Conservation (phyloP, 2,329 filamentous ascomycete genomes). For the Didymella keratinophila region DNA sequence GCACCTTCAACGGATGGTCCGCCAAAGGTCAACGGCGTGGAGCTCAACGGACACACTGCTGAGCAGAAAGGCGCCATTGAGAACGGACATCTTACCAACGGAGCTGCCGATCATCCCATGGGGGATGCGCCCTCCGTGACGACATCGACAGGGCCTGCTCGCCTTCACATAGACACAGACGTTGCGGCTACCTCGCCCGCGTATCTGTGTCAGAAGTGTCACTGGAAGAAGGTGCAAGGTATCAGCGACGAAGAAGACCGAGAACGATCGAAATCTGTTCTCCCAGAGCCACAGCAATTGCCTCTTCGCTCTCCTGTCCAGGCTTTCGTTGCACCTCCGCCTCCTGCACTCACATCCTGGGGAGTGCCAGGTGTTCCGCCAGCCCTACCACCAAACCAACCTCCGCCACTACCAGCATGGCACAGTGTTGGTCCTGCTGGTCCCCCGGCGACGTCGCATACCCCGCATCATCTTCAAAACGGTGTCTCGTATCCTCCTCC, state of each 20-base stretch:
- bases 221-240: slow-evolving; percentile 55
- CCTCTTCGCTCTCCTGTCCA: slow-evolving; percentile 46
- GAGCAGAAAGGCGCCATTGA: slow-evolving; percentile 30
- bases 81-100: slow-evolving; percentile 32
- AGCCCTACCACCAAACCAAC: slow-evolving; percentile 31
- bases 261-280: slow-evolving; percentile 39
- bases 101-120: slow-evolving; percentile 39
- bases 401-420: slow-evolving; percentile 45
- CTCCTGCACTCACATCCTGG: slow-evolving; percentile 36
- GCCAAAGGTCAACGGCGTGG: slow-evolving; percentile 32
- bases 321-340: slow-evolving; percentile 31
- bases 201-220: slow-evolving; percentile 59
- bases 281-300: slow-evolving; percentile 46
- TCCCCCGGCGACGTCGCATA: slow-evolving; percentile 34
- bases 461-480: slow-evolving; percentile 43
- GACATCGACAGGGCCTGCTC: slow-evolving; percentile 24
- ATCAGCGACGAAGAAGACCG: slow-evolving; percentile 41
- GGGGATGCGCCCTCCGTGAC: slow-evolving; percentile 39
- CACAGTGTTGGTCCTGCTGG: slow-evolving; percentile 37
- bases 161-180: slow-evolving; percentile 37
- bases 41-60: slow-evolving; percentile 23
- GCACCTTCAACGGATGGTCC: slow-evolving; percentile 32
- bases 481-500: slow-evolving; percentile 37
- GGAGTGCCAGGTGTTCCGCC: slow-evolving; percentile 29
- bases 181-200: slow-evolving; percentile 23